Base-by-base conservation (phyloP, 1,139 yeast species). In the Nakaseomyces nivariensis region DNA sequence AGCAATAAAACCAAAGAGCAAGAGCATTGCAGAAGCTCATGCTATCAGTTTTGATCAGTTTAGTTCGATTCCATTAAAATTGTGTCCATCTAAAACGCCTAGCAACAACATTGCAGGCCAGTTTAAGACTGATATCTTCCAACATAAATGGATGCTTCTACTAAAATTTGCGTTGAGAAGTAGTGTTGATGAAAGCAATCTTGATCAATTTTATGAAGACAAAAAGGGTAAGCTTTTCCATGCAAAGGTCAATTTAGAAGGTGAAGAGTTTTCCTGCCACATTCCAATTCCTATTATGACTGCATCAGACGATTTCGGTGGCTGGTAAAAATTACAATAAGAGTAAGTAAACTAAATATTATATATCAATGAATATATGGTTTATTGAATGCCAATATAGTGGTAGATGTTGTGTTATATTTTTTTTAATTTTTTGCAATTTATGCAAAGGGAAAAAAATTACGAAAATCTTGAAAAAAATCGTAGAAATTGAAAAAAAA, bases 61-160 rank as follows among this genome's bases (percentile, higher is more conserved):
- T 10, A 44, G 53, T 1, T 47, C 55, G 5, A 50, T 67, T 8
- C 61, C 67, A 1, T 52, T 67, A 4, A 61, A 61, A 43, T 57
- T 70, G 8, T 52, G 67, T 3, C 62, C 70, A 8, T 63, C 69
- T 31, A 56, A 59, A 33, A 58, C 70, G 7, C 67, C 67, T 13
- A 57, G 56, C 50, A 55, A 55, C 37, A 59, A 59, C 48, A 47
- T 62, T n/a, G 58, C 71, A 1, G 61, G 67, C 41, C 73, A 69
- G 48, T 69, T 70, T 51, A 68, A 61, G 49, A 63, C 72, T 0
- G 65, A 66, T 46, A 51, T 70, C 1, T 69, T 70, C 48, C 70
- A 70, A 46, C 48, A 58, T 10, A 69, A 63, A 51, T 69, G 72
- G 71, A 58, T 65, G 53, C 31, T 69, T 8, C 53, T 55, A 3